Base-by-base conservation (phyloP, 192 early-diverging fungal genomes). In the Glomus cerebriforme region DNA sequence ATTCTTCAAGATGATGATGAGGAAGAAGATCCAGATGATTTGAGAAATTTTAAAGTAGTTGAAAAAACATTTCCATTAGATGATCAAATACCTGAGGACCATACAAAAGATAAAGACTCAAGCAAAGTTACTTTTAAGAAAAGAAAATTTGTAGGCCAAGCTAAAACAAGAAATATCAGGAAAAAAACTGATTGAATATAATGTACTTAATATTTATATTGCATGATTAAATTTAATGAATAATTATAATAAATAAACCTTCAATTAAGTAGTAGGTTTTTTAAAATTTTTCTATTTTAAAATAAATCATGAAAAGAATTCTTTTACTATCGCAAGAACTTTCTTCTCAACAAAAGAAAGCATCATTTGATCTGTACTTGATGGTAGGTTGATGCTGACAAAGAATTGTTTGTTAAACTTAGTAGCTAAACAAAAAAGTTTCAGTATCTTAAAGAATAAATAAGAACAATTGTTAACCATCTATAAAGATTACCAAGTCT, bases 1-100 rank as follows among this genome's bases (percentile, higher is more conserved):
- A 75, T n/a, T 54, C 66, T 69, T 66, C 77, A 26, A 34, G 49
- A 86, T 22, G 88, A 88, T 19, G 88, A 80, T 1, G 85, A 79
- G 4, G 87, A 79, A 10, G 83, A 80, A 59, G 86, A 90, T 39
- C 83, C 82, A 37, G 86, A 89, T 49, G 81, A 88, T 58, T 43
- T 90, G 59, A 72, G 79, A 2, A 81, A 79, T 64, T 90, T 87
- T 75, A 88, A 86, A 75, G 73, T 90, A 12, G 81, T 84, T 15
- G 88, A 90, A 62, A 90, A 88, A 79, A 85, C 86, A 67, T 83
- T 84, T 63, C 82, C 83, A 13, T 63, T 71, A 9, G 82, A 85
- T 39, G 22, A 75, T 19, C 37, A 43, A 19, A 31, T 49, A 15
- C 59, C 76, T 19, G 72, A 83, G 3, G 80, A 75, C 7, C 63